Conservation (phyloP, 2,329 filamentous ascomycete genomes). For the Coniella lustricola region DNA sequence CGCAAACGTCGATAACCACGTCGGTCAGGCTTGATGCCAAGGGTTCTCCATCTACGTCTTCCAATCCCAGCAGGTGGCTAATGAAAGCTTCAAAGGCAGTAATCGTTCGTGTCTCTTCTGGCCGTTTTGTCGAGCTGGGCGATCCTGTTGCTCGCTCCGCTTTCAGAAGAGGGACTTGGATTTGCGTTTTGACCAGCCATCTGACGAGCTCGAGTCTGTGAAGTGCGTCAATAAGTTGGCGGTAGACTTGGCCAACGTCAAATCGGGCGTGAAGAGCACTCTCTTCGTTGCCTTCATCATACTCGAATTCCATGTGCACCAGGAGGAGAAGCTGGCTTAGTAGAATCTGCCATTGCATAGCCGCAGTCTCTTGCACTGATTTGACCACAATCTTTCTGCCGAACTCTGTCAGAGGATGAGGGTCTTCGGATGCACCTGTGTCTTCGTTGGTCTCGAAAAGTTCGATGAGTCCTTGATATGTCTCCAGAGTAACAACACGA, state of each 20-base stretch:
- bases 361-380: slow-evolving; percentile 71
- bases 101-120: slow-evolving; percentile 41
- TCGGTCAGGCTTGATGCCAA: slow-evolving; percentile 57
- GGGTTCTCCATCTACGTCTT: slow-evolving; percentile 47
- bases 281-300: slow-evolving; percentile 57
- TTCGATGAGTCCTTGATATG: slow-evolving; percentile 47
- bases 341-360: slow-evolving; percentile 65
- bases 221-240: slow-evolving; percentile 62
- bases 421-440: slow-evolving; percentile 37
- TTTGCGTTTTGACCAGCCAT: slow-evolving; percentile 58
- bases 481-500: slow-evolving; percentile 47
- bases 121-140: slow-evolving; percentile 31
- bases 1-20: slow-evolving; percentile 59
- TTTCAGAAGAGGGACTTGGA: slow-evolving; percentile 42
- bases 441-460: slow-evolving; percentile 40
- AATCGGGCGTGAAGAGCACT: slow-evolving; percentile 54
- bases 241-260: slow-evolving; percentile 63
- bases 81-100: slow-evolving; percentile 55
- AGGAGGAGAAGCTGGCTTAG: slow-evolving; percentile 78
- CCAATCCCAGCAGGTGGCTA: slow-evolving; percentile 57
- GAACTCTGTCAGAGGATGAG: slow-evolving; percentile 60
- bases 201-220: slow-evolving; percentile 66
- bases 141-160: slow-evolving; percentile 29
- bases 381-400: slow-evolving; percentile 69
- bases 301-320: slow-evolving; percentile 78